These are phyloP conservation scores for Ceratocystis lukuohia DNA, from an alignment of 2,329 filamentous ascomycete species.

Conservation along the genomic window DNA sequence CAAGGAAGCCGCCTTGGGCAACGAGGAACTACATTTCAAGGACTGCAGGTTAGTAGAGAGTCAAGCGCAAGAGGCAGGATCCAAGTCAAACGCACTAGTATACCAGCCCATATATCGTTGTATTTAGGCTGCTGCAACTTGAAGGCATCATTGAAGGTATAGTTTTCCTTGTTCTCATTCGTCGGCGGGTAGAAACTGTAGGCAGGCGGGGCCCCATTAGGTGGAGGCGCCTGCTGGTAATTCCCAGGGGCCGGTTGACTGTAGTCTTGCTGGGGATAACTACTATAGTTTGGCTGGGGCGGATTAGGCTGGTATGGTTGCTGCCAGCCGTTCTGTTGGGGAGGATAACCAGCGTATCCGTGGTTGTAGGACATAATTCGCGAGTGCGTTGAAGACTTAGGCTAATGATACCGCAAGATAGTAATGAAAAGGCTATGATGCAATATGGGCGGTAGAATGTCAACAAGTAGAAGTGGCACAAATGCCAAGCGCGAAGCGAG, in stretches of 20 bases:
- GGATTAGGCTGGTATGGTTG: conserved; percentile 24
- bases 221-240: conserved; percentile 24
- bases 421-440: background rate
- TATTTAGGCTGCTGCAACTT: conserved; percentile 71
- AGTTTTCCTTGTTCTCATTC: conserved; percentile 34
- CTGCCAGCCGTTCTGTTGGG: conserved; percentile 23
- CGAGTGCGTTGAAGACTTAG: background rate
- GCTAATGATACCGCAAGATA: background rate
- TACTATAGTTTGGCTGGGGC: conserved; percentile 22
- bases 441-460: background rate
- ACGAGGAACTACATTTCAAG: conserved; percentile 44
- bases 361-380: conserved; percentile 15
- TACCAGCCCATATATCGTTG: conserved; percentile 80
- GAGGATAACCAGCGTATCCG: conserved; percentile 19
- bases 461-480: background rate
- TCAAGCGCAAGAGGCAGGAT: background rate
- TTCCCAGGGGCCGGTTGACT: conserved; percentile 16
- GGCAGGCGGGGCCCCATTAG: conserved; percentile 25
- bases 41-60: background rate
- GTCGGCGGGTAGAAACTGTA: conserved; percentile 30
- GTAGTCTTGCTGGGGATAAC: conserved; percentile 20
- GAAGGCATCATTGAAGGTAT: conserved; percentile 66
- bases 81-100: conserved; percentile 42
- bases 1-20: conserved; percentile 60
- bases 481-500: background rate